Base-by-base conservation (phyloP, 495 filamentous ascomycete species). In the Xylona heveae region DNA sequence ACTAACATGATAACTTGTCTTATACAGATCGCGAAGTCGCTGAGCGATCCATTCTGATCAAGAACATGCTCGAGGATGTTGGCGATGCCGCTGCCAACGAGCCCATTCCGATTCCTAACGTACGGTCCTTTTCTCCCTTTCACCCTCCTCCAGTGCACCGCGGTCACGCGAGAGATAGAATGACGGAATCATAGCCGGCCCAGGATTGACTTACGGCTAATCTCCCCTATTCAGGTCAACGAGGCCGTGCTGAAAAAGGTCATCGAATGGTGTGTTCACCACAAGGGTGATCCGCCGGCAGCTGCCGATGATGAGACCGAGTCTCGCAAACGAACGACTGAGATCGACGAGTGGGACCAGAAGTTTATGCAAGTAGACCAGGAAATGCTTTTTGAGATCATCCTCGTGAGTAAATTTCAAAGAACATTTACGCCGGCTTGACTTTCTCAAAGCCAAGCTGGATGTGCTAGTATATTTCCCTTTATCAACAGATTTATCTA, bases 351-450 rank as follows among this genome's bases (percentile, higher is more conserved):
- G 57, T 97, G 88, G 88, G 88, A 97, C 43, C 88, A 94, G 53
- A 97, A 97, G 52, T 97, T 94, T 52, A 97, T 95, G 88, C 88
- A 95, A 55, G 88, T 97, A 6, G 88, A 97, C 48, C 88, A 97
- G 49, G 88, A 97, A 57, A 93, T 97, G 88, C 68, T 97, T 1
- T 97, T 97, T 39, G 88, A 97, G 61, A 95, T 97, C 47, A 97
- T 97, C 39, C 61, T 97, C 19, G 83, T 91, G 68, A 31, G 78
- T 68, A 19, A 4, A 12, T 9, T 26, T 8, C 9, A n/a, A n/a
- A 28, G 12, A 6, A 27, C 5, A 32, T n/a, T 20, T 15, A 2
- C 15, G 1, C 16, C 14, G 16, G 30, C 18, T 12, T 10, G 30
- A 31, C 14, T 20, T 2, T 29, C 30, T 28, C 20, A 19, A 5